Evolutionary conservation across 2,329 filamentous ascomycete genomes (phyloP), one percentile per base, ranked within the genome.

Genomic region (Sporothrix protearum): DNA sequence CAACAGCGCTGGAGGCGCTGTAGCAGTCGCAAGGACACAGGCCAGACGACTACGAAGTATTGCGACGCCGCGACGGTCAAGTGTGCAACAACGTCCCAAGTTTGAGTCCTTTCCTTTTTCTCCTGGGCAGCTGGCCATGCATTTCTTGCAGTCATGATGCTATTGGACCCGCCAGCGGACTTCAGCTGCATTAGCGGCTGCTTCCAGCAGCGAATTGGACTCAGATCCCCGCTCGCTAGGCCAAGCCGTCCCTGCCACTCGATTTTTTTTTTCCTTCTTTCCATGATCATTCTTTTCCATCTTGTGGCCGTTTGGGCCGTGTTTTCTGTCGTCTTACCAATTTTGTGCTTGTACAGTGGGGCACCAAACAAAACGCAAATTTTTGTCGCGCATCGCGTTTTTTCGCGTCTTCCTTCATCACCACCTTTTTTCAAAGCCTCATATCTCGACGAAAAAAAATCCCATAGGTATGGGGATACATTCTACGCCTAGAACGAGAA

Each of bases 151-250:
- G 45, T 36, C 25, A 67, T 51, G 45, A 67, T 72, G 33, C 55
- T 68, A 55, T 71, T 70, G 71, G 68, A 51, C 19, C 71, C 71
- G 64, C 71, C 69, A 39, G 63, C 53, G 63, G 68, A 49, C 63
- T 68, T 64, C 63, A 45, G 25, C 45, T 72, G 71, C 71, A 73
- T 73, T 73, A 73, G 71, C 57, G 71, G 71, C 68, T 53, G 45
- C 33, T 68, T 68, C 53, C 68, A 70, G 71, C 63, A 71, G 68
- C 71, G 33, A 71, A 68, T 47, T 63, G 71, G 16, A 71, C 71
- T 71, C 69, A 69, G 69, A 69, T 69, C 63, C 61, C 71, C 69
- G 69, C 71, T 67, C 64, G 53, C 63, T 57, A 71, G 33, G 55
- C 63, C 55, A 69, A 59, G 64, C 25, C 25, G 57, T 69, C 69